These are phyloP conservation scores for Amylocystis lapponica DNA, from an alignment of 768 basidiomycete genomes.

Conservation along the genomic window DNA sequence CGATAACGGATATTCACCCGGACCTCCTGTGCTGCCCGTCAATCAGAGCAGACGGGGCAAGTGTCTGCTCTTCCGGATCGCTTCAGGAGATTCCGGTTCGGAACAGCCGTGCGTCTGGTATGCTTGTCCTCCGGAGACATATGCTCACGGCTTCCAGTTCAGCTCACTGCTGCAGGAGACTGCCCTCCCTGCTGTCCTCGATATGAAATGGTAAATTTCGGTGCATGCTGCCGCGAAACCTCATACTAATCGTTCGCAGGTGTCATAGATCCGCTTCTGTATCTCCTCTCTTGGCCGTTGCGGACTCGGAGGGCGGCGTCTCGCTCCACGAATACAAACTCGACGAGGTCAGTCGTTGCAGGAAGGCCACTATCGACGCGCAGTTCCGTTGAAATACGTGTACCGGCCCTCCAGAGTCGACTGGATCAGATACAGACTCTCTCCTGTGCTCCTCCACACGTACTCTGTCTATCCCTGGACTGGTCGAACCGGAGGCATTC, in stretches of 20 bases:
- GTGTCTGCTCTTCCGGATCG: slow-evolving; percentile 61
- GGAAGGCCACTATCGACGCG: neutral
- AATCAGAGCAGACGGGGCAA: slow-evolving; percentile 55
- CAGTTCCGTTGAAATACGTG: neutral
- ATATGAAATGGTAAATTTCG: slow-evolving; percentile 82
- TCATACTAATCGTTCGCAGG: slow-evolving; percentile 32
- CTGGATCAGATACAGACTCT: slow-evolving; percentile 38
- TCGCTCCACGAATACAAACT: slow-evolving; percentile 53
- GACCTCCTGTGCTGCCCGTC: neutral
- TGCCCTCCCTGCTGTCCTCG: slow-evolving; percentile 75
- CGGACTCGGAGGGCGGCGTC: slow-evolving; percentile 81
- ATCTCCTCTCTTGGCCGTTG: slow-evolving; percentile 58
- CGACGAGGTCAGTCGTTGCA: slow-evolving; percentile 37
- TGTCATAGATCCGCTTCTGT: slow-evolving; percentile 44
- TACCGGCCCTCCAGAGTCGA: neutral
- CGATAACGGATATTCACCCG: neutral
- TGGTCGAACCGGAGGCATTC: slow-evolving; percentile 72
- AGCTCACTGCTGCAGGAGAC: slow-evolving; percentile 64
- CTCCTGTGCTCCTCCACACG: slow-evolving; percentile 44
- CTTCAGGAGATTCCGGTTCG: slow-evolving; percentile 26
- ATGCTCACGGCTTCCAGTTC: slow-evolving; percentile 2
- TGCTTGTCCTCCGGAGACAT: neutral
- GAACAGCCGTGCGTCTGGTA: slow-evolving; percentile 30
- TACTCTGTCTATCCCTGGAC: slow-evolving; percentile 86
- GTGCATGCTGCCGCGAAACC: neutral